Base-by-base conservation (phyloP, 768 basidiomycete genomes). In the Collybia nuda region DNA sequence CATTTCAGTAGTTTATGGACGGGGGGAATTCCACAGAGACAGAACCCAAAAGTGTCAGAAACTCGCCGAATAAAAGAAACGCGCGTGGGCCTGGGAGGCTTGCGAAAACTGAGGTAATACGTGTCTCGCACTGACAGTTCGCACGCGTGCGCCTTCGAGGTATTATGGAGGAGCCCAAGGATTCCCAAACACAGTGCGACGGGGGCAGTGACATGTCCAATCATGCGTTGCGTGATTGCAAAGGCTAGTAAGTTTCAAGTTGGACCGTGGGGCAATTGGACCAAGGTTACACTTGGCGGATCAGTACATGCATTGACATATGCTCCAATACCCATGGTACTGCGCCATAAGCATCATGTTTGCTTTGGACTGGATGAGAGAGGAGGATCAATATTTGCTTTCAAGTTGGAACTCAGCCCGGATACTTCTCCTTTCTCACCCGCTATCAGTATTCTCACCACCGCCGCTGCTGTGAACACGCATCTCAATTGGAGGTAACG, bases 1-100 rank as follows among this genome's bases (percentile, higher is more conserved):
- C 70, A 71, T 70, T 32, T 44, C 59, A 49, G 47, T 24, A 47
- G 38, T 23, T 41, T 22, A n/a, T 29, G 29, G 22, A 28, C 23
- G 44, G 26, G 40, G 42, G 6, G 48, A 46, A 32, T 41, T 32
- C 26, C 42, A 41, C 40, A 47, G 32, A 14, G 32, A 32, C 7
- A 32, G 14, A 14, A 32, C 32, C 32, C 32, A 32, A 11, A 32
- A 32, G 32, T 32, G 32, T 32, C 32, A 2, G 6, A 32, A 32
- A 32, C 32, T 32, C 32, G 32, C 32, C 32, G 9, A 32, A 32
- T 32, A 32, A 32, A 32, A 32, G 32, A 32, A 32, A 32, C 7
- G 32, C 32, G 32, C 32, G 32, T 32, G 32, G 32, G 32, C 32
- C 32, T 32, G 32, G 32, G 32, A 32, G 32, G 32, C 32, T 32